These are phyloP conservation scores for Saturnispora sekii DNA, from an alignment of 805 yeast genomes.

Conservation along the genomic window DNA sequence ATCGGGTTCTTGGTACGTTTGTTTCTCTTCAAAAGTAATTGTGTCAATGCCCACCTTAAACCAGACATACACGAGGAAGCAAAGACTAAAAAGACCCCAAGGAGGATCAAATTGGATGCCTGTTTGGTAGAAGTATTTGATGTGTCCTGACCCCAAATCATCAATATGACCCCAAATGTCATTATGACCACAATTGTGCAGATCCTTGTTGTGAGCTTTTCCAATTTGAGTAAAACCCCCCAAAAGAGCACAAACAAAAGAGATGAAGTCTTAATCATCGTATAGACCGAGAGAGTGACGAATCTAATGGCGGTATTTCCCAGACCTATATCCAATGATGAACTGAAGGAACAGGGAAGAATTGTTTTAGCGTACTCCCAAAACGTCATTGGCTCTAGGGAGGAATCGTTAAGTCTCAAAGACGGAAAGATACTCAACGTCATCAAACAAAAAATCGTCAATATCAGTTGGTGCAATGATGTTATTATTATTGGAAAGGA, in stretches of 20 bases:
- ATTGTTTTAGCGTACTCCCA: constrained; percentile 42
- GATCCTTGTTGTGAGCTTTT: constrained; percentile 59
- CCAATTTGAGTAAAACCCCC: constrained; percentile 75
- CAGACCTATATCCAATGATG: constrained; percentile 89
- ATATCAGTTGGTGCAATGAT: constrained; percentile 69
- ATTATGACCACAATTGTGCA: constrained; percentile 63
- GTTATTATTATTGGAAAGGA: constrained; percentile 81
- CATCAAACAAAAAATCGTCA: constrained; percentile 43
- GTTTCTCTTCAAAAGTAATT: constrained; percentile 58
- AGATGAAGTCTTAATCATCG: constrained; percentile 86
- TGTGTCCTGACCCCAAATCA: constrained; percentile 55
- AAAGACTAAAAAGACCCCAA: constrained; percentile 70
- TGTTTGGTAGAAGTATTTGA: constrained; percentile 6
- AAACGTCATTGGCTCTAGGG: constrained; percentile 23
- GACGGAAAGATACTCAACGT: constrained; percentile 38
- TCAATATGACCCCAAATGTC: constrained; percentile 78
- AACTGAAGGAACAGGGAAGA: constrained; percentile 77
- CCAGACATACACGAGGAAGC: constrained; percentile 79
- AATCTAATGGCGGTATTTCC: constrained; percentile 76
- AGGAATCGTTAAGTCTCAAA: constrained; percentile 31
- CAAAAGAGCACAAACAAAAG: constrained; percentile 83
- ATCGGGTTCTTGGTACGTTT: constrained; percentile 64
- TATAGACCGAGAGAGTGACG: constrained; percentile 75
- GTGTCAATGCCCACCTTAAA: constrained; percentile 91
- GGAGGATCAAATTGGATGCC: constrained; percentile 14